A percentile compares a stretch with the other conserved stretches of the same genome.
These are phyloP conservation scores for Eimeria acervulina DNA, from an alignment of 169 alveolate genomes.

Conservation along the genomic window DNA sequence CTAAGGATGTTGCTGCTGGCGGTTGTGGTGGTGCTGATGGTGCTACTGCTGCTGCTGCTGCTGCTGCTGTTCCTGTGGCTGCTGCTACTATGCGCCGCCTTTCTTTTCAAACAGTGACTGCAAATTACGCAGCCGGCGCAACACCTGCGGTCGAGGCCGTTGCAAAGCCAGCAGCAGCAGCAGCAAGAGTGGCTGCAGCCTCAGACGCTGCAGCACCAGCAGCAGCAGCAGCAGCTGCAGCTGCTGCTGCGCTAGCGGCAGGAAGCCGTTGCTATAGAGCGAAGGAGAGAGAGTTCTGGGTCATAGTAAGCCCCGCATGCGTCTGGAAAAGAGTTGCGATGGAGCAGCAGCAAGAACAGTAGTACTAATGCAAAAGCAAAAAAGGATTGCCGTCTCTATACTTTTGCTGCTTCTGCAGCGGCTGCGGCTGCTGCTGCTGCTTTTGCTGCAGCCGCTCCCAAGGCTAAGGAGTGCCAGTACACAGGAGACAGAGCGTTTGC, in stretches of 20 bases:
- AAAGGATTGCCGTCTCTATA: neutral
- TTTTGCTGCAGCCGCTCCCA: neutral
- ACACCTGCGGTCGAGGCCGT: neutral
- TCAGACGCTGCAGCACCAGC: conserved; percentile 32
- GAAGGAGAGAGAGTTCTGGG: neutral
- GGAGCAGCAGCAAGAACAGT: neutral
- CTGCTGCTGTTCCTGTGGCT: conserved; percentile 5
- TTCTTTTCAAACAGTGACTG: neutral
- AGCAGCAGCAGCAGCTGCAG: conserved; percentile 6
- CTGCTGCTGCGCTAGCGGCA: neutral
- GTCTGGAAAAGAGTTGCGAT: neutral
- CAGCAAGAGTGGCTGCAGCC: neutral
- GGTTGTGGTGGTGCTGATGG: neutral
- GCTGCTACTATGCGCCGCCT: neutral
- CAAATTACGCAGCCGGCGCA: neutral
- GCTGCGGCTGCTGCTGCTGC: too few relatives aligned
- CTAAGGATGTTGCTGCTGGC: neutral
- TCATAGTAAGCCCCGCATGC: neutral
- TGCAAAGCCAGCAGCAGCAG: neutral
- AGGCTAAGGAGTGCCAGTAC: neutral
- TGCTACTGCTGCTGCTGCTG: conserved; percentile 2
- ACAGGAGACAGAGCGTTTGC: neutral
- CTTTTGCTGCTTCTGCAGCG: conserved; percentile 12
- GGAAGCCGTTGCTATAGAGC: neutral
- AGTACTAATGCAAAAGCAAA: neutral